phyloP scores from a whole-genome alignment of 148 eudicot species.

The Rhododendron simsii region DNA sequence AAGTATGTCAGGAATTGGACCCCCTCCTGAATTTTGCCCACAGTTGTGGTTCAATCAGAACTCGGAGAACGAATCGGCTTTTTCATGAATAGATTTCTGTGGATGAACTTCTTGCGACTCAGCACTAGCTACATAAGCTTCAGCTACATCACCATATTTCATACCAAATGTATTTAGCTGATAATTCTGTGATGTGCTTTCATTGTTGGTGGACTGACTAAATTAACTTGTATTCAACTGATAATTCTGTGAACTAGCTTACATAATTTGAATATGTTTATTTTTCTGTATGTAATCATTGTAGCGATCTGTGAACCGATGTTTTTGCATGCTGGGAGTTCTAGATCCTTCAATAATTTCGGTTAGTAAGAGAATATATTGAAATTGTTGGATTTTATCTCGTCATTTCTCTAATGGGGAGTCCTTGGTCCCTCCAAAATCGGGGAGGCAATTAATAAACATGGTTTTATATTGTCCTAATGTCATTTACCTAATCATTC shows the following conservation, averaged over 20 bases:
- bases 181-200: too few species aligned
- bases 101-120: slow-evolving; percentile 44
- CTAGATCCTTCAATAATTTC: background rate
- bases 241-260: background rate
- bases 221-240: background rate
- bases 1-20: slow-evolving; percentile 57
- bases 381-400: background rate
- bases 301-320: background rate
- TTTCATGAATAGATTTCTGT: slow-evolving; percentile 64
- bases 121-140: slow-evolving; percentile 57
- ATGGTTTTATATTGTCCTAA: slow-evolving; percentile 1
- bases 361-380: too few species aligned
- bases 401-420: background rate
- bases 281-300: background rate
- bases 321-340: background rate
- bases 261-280: background rate
- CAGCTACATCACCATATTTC: slow-evolving; percentile 52
- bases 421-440: background rate
- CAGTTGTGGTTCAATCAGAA: slow-evolving; percentile 49
- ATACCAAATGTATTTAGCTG: too few species aligned
- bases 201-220: background rate
- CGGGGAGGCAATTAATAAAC: background rate
- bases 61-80: slow-evolving; percentile 51
- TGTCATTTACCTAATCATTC: background rate
- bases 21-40: slow-evolving; percentile 80